Conservation (phyloP, 768 basidiomycete genomes). For the Leucocoprinus leucothites region DNA sequence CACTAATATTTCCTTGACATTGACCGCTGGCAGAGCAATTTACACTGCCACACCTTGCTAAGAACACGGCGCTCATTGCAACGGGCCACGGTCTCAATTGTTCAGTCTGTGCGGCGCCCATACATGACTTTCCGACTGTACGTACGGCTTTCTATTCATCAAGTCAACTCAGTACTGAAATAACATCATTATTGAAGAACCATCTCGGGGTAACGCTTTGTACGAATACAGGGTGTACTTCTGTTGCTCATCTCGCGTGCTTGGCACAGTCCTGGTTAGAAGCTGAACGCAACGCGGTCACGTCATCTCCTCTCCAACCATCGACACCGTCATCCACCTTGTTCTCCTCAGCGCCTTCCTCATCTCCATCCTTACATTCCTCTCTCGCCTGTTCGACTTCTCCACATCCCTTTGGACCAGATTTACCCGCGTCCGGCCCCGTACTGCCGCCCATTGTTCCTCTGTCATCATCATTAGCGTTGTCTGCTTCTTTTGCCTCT, state of each 20-base stretch:
- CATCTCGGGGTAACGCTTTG: constrained; percentile 52
- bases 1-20: not conserved
- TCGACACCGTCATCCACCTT: not conserved
- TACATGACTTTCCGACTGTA: constrained; percentile 42
- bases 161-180: too few relatives aligned
- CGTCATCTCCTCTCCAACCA: not conserved
- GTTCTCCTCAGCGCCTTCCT: not conserved
- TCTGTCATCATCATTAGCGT: not conserved
- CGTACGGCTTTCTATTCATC: constrained; percentile 15
- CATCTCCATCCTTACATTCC: not conserved
- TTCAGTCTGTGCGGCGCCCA: constrained; percentile 40
- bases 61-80: constrained; percentile 41
- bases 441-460: not conserved
- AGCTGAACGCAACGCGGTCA: constrained; percentile 3
- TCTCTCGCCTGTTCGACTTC: not conserved
- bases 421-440: constrained; percentile 6
- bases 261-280: constrained; percentile 46
- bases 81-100: constrained; percentile 34
- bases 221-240: constrained; percentile 43
- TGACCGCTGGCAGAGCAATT: constrained; percentile 38
- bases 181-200: constrained; percentile 46
- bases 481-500: constrained; percentile 15
- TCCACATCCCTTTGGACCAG: too few relatives aligned
- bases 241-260: constrained; percentile 58
- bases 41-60: constrained; percentile 44